Evolutionary conservation across 2,329 filamentous ascomycete species (phyloP), one percentile per base, ranked within the genome.

Genomic region (Alternaria hordeiaustralica): DNA sequence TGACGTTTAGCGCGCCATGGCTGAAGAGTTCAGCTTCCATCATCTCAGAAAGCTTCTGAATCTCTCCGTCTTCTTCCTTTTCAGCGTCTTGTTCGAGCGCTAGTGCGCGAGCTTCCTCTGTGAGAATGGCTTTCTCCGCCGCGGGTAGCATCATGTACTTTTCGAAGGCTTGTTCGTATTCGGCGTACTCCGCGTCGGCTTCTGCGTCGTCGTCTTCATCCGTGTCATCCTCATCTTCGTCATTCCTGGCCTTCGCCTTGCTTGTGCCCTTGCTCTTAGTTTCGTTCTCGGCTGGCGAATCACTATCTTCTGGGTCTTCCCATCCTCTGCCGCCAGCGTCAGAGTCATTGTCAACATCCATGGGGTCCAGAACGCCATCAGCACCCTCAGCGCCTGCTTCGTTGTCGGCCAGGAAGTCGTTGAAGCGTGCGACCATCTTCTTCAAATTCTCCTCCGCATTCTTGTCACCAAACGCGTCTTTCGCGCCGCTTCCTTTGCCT

Each of bases 401-500:
- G 11, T 96, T 92, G 71, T 98, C 93, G 60, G 96, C 92, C 49
- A 99, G 81, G 71, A 99, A 98, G 12, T 91, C 85, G 75, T 97
- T 94, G 74, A 99, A 98, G n/a, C 93, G 88, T 50, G 92, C 91
- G 0, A 99, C 96, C 77, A 98, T 97, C 75, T 95, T 95, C 58
- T 91, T 90, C 21, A 99, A 83, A 75, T 97, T 91, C 5, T 89
- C 88, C 73, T 94, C 89, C 0, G 90, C 87, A 23, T 84, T 84
- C 5, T 86, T 82, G 75, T 94, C 89, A 2, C 90, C 91, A 74
- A 92, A 84, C 0, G 79, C 81, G 5, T 68, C 64, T 4, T 65
- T 64, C 28, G 28, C 61, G 4, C 45, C 68, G 11, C 73, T 74
- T 7, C 73, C 75, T 55, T 78, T 79, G 65, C 87, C 87, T 58